Conservation (phyloP, 306 rosid genomes). For the Carpinus fangiana region DNA sequence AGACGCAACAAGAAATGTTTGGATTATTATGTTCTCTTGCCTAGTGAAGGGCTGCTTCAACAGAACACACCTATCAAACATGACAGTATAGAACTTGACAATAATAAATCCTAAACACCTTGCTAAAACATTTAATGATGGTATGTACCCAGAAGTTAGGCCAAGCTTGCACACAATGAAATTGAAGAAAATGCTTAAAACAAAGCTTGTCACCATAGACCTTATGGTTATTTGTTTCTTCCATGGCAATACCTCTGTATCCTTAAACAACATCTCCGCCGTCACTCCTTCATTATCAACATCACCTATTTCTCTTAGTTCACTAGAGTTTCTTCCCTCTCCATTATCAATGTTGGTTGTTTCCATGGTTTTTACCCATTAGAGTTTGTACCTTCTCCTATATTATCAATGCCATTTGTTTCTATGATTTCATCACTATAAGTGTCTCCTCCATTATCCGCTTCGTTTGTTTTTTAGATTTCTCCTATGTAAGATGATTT, state of each 20-base stretch:
- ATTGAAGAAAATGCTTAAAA: conserved; percentile 49
- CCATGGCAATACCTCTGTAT: conserved; percentile 50
- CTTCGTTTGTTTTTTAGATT: too few relatives aligned
- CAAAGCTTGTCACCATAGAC: conserved; percentile 50
- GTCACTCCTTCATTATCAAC: too few relatives aligned
- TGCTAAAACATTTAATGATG: conserved; percentile 53
- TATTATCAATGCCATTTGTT: too few relatives aligned
- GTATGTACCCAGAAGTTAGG: conserved; percentile 70
- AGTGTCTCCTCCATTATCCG: too few relatives aligned
- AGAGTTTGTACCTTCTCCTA: too few relatives aligned
- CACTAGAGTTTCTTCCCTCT: too few relatives aligned
- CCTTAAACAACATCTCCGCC: conserved; percentile 51
- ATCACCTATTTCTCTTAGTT: too few relatives aligned
- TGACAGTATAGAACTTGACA: conserved; percentile 44
- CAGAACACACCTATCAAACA: conserved; percentile 39
- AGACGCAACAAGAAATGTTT: conserved; percentile 72
- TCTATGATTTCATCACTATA: too few relatives aligned
- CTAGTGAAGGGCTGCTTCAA: conserved; percentile 72
- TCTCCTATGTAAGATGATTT: too few relatives aligned
- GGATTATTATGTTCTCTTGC: conserved; percentile 77
- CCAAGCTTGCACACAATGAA: conserved; percentile 68
- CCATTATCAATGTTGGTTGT: too few relatives aligned
- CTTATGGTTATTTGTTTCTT: conserved; percentile 56
- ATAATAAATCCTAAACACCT: conserved; percentile 67
- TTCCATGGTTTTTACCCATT: too few relatives aligned